Percentiles rank a stretch among this genome's conserved stretches.
These are phyloP conservation scores for Wickerhamiella spandovensis DNA, from an alignment of 805 yeast species.

Conservation along the genomic window DNA sequence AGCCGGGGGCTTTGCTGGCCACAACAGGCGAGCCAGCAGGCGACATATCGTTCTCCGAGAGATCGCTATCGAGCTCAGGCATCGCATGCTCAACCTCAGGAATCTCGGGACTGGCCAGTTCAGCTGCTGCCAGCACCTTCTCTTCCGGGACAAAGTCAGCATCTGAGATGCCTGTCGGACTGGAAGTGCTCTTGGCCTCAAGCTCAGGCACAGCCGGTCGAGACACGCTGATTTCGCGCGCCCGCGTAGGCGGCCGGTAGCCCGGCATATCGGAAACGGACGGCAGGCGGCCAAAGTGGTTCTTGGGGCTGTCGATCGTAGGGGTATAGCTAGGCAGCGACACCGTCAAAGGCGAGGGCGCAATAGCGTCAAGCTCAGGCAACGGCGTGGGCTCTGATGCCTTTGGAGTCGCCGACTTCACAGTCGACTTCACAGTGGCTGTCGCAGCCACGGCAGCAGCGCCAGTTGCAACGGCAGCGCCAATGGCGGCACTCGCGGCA, in stretches of 20 bases:
- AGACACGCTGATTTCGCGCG: background rate
- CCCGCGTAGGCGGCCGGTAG: background rate
- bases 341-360: background rate
- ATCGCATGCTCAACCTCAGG: background rate
- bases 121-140: background rate
- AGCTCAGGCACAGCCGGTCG: background rate
- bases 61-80: conserved; percentile 12
- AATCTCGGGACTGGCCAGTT: background rate
- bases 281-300: background rate
- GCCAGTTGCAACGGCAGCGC: no score
- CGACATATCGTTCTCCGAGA: conserved; percentile 6
- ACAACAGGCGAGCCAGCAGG: background rate
- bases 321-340: background rate
- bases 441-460: background rate
- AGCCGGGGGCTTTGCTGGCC: background rate
- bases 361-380: background rate
- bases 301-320: background rate
- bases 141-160: background rate
- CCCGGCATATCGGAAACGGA: background rate
- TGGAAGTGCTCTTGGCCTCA: background rate
- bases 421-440: background rate
- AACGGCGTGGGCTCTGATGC: no score
- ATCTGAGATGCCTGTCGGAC: no score
- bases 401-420: no score
- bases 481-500: no score